Conservation (phyloP, 2,329 filamentous ascomycete species). For the Diaporthe aspalathi region DNA sequence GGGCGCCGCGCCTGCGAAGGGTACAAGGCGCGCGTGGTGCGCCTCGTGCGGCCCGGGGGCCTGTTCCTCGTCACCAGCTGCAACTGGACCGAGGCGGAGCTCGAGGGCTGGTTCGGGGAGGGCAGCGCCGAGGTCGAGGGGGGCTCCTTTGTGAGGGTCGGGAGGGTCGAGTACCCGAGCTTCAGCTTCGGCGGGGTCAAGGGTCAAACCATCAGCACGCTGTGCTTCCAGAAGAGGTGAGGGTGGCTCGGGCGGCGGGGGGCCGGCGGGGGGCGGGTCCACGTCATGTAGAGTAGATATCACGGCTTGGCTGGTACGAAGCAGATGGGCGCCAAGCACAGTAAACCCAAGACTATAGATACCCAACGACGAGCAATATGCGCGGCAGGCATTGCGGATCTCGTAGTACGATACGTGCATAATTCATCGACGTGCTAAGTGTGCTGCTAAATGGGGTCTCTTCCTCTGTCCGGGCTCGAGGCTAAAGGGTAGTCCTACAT, state of each 20-base stretch:
- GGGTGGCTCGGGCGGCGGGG: neutral
- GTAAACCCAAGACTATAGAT: constrained; percentile 14
- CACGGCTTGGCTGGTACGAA: neutral
- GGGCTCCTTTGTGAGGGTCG: constrained; percentile 68
- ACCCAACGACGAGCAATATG: constrained; percentile 36
- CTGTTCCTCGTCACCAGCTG: constrained; percentile 91
- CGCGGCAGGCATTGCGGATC: neutral
- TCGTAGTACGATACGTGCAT: constrained; percentile 29
- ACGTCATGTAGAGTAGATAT: neutral
- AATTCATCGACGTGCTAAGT: constrained; percentile 34
- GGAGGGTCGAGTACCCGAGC: constrained; percentile 81
- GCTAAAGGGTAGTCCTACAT: constrained; percentile 38
- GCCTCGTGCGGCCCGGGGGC: constrained; percentile 76
- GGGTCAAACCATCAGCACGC: constrained; percentile 87
- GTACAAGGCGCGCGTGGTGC: constrained; percentile 77
- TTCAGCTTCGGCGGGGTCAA: constrained; percentile 92
- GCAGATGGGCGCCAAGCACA: neutral
- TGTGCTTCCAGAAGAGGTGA: constrained; percentile 74
- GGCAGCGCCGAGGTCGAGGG: constrained; percentile 42
- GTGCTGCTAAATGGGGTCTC: constrained; percentile 33
- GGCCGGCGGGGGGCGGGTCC: too few relatives aligned
- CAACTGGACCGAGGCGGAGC: constrained; percentile 95
- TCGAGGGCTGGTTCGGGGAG: constrained; percentile 78
- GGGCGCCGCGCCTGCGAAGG: constrained; percentile 76
- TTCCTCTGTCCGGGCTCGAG: constrained; percentile 29